Evolutionary conservation across 2,329 filamentous ascomycete genomes (phyloP).

Genomic region (Phoma sp.): DNA sequence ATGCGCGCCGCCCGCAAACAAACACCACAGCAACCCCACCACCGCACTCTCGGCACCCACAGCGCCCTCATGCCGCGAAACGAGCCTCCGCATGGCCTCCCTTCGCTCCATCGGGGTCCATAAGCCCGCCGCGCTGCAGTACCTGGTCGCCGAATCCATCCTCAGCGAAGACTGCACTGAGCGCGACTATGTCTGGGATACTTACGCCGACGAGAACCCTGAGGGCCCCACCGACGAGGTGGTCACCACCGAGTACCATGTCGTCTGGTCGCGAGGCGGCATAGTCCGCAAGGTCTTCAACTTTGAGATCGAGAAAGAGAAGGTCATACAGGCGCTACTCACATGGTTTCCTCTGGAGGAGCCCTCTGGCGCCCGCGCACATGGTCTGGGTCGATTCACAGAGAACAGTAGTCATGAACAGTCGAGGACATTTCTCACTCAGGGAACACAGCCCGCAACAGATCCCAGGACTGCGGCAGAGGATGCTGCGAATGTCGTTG

Average conservation of each 20-base stretch:
- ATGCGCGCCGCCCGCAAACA: slow-evolving; percentile 29
- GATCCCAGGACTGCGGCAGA: slow-evolving; percentile 33
- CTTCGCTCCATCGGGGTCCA: slow-evolving; percentile 91
- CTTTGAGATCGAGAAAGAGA: slow-evolving; percentile 86
- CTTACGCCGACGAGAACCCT: slow-evolving; percentile 58
- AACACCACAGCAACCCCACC: slow-evolving; percentile 17
- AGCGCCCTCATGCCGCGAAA: slow-evolving; percentile 42
- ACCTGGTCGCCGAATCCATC: slow-evolving; percentile 82
- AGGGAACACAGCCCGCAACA: slow-evolving; percentile 44
- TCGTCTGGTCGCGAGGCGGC: slow-evolving; percentile 88
- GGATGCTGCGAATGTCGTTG: slow-evolving; percentile 25
- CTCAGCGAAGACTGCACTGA: slow-evolving; percentile 71
- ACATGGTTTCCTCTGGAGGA: slow-evolving; percentile 74
- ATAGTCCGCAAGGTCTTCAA: slow-evolving; percentile 85
- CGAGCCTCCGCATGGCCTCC: slow-evolving; percentile 73
- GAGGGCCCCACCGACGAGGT: slow-evolving; percentile 75
- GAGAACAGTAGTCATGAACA: slow-evolving; percentile 24
- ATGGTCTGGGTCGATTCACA: slow-evolving; percentile 11
- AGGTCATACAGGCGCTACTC: slow-evolving; percentile 83
- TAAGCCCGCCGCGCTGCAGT: slow-evolving; percentile 81
- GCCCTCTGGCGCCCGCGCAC: slow-evolving; percentile 20
- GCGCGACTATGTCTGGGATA: slow-evolving; percentile 79
- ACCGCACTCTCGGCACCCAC: slow-evolving; percentile 8
- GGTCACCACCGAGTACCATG: slow-evolving; percentile 74
- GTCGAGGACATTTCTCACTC: slow-evolving; percentile 37